Conservation (phyloP, 805 yeast species). For the Metschnikowia reukaufii region DNA sequence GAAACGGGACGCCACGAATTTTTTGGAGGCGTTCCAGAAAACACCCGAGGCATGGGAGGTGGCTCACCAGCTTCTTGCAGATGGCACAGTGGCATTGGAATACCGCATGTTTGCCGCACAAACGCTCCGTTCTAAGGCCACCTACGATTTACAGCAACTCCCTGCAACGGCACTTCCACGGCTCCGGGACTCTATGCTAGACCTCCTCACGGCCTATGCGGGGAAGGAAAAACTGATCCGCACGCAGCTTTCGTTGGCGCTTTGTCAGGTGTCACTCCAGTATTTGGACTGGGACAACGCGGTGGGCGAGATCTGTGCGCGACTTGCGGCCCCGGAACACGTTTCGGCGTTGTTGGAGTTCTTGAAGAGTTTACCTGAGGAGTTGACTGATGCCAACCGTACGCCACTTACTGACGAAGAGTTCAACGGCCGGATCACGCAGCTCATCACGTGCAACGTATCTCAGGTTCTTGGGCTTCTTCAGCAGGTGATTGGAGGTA, state of each 20-base stretch:
- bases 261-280: slow-evolving; percentile 82
- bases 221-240: slow-evolving; percentile 55
- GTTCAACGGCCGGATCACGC: slow-evolving; percentile 60
- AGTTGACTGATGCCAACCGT: slow-evolving; percentile 71
- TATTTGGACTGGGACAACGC: slow-evolving; percentile 71
- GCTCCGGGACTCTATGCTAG: slow-evolving; percentile 68
- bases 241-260: slow-evolving; percentile 77
- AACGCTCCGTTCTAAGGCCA: slow-evolving; percentile 80
- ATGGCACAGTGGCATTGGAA: slow-evolving; percentile 44
- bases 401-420: slow-evolving; percentile 83
- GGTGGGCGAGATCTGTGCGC: slow-evolving; percentile 60
- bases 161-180: slow-evolving; percentile 50
- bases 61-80: slow-evolving; percentile 53
- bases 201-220: slow-evolving; percentile 50
- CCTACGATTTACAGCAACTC: slow-evolving; percentile 78
- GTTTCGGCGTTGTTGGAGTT: slow-evolving; percentile 66
- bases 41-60: slow-evolving; percentile 78
- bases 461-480: slow-evolving; percentile 65
- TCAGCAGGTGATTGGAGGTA: slow-evolving; percentile 42
- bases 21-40: slow-evolving; percentile 80
- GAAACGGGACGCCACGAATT: slow-evolving; percentile 51
- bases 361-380: slow-evolving; percentile 88
- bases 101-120: slow-evolving; percentile 85
- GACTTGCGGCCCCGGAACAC: slow-evolving; percentile 41
- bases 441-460: slow-evolving; percentile 65